Conservation (phyloP, 2,329 filamentous ascomycete genomes). For the Ilyonectria destructans region DNA sequence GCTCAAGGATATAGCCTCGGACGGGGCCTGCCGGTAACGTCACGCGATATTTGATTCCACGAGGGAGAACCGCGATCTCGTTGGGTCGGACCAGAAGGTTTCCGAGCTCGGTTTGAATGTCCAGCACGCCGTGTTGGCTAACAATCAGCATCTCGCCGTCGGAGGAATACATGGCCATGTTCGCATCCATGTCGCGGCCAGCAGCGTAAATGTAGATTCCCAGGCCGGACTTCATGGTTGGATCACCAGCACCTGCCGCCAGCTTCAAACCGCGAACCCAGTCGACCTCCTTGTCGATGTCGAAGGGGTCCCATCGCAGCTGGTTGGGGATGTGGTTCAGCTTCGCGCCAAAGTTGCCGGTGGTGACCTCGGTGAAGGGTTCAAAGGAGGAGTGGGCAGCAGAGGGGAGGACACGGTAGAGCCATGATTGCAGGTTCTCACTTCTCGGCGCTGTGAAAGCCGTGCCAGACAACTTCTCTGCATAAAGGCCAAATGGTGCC, state of each 20-base stretch:
- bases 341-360: slow-evolving; percentile 42
- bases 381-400: slow-evolving; percentile 71
- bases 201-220: slow-evolving; percentile 87
- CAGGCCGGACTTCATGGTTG: slow-evolving; percentile 84
- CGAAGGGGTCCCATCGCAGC: slow-evolving; percentile 86
- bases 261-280: slow-evolving; percentile 75
- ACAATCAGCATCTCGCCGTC: slow-evolving; percentile 87
- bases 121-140: slow-evolving; percentile 80
- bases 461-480: slow-evolving; percentile 83
- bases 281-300: slow-evolving; percentile 74
- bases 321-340: slow-evolving; percentile 76
- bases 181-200: slow-evolving; percentile 80
- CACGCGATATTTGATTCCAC: slow-evolving; percentile 82
- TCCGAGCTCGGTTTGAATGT: slow-evolving; percentile 85
- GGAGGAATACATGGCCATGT: slow-evolving; percentile 86
- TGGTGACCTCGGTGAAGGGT: slow-evolving; percentile 12
- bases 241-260: slow-evolving; percentile 85
- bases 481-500: slow-evolving; percentile 83
- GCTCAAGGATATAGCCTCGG: slow-evolving; percentile 82
- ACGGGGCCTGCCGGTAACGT: slow-evolving; percentile 72
- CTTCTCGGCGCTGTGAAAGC: slow-evolving; percentile 79
- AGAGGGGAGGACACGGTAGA: slow-evolving; percentile 79
- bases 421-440: slow-evolving; percentile 80
- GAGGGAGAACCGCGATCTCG: slow-evolving; percentile 83
- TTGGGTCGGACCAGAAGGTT: slow-evolving; percentile 81